A percentile compares a stretch with the other conserved stretches of the same genome.
These are phyloP conservation scores for Rutstroemia sp. DNA, from an alignment of 2,329 filamentous ascomycete genomes.

Conservation along the genomic window DNA sequence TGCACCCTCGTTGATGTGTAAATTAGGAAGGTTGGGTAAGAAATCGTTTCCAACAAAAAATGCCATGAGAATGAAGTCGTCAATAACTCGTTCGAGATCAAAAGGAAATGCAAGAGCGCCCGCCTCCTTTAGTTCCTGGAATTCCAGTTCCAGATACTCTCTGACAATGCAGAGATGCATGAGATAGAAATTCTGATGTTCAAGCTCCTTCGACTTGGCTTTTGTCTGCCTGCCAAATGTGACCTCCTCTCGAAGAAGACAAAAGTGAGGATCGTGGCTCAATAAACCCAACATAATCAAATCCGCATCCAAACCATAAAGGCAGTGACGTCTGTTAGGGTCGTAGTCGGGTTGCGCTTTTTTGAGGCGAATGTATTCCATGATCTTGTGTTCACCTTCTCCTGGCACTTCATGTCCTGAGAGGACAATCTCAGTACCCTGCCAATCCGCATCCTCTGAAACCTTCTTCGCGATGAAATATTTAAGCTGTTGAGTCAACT, in stretches of 20 bases:
- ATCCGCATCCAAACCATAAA: conserved; percentile 96
- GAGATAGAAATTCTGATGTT: conserved; percentile 98
- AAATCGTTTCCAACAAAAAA: conserved; percentile 99
- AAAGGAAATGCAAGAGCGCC: conserved; percentile 70
- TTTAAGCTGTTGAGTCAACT: conserved; percentile 85
- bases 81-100: conserved; percentile 92
- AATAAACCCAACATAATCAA: conserved; percentile 97
- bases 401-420: conserved; percentile 97
- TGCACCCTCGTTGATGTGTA: conserved; percentile 98
- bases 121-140: conserved; percentile 78
- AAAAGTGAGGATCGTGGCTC: conserved; percentile 98
- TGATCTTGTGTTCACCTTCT: conserved; percentile 99
- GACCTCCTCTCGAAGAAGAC: conserved; percentile 91
- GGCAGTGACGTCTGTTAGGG: conserved; percentile 87
- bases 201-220: conserved; percentile 88
- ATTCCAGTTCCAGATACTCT: conserved; percentile 94
- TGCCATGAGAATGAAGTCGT: conserved; percentile 98
- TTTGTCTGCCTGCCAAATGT: conserved; percentile 87
- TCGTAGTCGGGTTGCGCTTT: conserved; percentile 93
- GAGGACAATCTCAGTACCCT: conserved; percentile 89
- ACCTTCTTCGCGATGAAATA: conserved; percentile 99
- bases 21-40: conserved; percentile 86
- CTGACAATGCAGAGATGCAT: conserved; percentile 96
- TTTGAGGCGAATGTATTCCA: conserved; percentile 98
- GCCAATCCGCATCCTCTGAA: conserved; percentile 94